Percentiles rank a stretch among this genome's conserved stretches.
phyloP scores from a whole-genome alignment of 257 asterid genomes.

The Dorcoceras hygrometricum region DNA sequence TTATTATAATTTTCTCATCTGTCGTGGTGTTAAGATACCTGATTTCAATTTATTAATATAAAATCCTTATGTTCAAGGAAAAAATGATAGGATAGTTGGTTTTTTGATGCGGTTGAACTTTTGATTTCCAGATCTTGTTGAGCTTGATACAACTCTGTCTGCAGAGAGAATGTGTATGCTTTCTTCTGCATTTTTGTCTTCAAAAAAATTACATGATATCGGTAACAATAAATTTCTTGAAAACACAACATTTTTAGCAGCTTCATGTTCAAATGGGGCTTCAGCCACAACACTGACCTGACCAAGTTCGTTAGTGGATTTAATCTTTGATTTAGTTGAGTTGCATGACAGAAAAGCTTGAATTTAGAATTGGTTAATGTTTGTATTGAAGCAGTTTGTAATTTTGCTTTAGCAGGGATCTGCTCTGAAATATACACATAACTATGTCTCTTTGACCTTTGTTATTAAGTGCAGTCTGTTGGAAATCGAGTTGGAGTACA shows the following conservation, averaged over 20 bases:
- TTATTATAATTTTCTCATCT: slow-evolving; percentile 5
- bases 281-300: slow-evolving; percentile 8
- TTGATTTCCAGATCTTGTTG: slow-evolving; percentile 3
- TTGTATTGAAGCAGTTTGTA: neutral
- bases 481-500: slow-evolving; percentile 94
- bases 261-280: slow-evolving; percentile 15
- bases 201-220: slow-evolving; percentile 8
- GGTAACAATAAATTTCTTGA: neutral
- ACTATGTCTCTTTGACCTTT: slow-evolving; percentile 19
- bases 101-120: slow-evolving; percentile 4
- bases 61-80: neutral
- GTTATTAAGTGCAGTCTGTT: slow-evolving; percentile 70
- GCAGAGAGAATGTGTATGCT: slow-evolving; percentile 7
- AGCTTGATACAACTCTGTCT: slow-evolving; percentile 1
- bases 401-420: slow-evolving; percentile 18
- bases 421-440: slow-evolving; percentile 8
- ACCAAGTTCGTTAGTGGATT: slow-evolving; percentile 9
- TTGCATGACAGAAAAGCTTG: slow-evolving; percentile 9
- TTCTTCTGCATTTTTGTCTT: slow-evolving; percentile 12
- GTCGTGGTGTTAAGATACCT: neutral
- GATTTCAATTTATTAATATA: neutral
- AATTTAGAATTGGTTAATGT: slow-evolving; percentile 10
- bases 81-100: neutral
- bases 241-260: slow-evolving; percentile 1
- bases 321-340: slow-evolving; percentile 2